Base-by-base conservation (phyloP, 2,329 filamentous ascomycete species). In the Fusarium gaditjirri region DNA sequence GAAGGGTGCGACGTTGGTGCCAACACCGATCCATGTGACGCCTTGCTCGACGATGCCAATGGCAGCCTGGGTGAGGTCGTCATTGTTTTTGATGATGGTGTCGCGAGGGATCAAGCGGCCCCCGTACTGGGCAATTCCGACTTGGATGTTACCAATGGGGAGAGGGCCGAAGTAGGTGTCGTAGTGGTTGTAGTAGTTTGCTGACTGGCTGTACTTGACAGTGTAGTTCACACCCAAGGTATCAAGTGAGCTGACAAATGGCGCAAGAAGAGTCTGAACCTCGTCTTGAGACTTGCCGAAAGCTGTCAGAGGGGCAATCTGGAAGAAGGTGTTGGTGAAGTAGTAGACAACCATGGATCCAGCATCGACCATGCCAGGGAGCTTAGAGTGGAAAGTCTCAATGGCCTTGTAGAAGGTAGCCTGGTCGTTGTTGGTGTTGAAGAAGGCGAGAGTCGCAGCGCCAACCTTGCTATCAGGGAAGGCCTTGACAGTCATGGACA, bases 331-430 rank as follows among this genome's bases (percentile, higher is more conserved):
- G 61, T 77, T 66, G 27, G 60, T 77, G 14, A 74, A 54, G 4
- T 69, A 74, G 77, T 83, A 87, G n/a, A 85, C 79, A 33, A 81
- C 77, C 79, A 84, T 86, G 36, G 81, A 81, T 11, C 87, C 87
- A 1, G 81, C 78, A 60, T 88, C 87, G 14, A 86, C 80, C 43
- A 88, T 79, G 13, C 61, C 75, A 13, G 80, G 71, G 35, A 80
- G 55, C 54, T 77, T 69, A 31, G 75, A 25, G 74, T 77, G 43
- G 72, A 86, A 89, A 17, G 80, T 78, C 4, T 79, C 78, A 25
- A 90, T 80, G 3, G 83, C 85, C 47, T 82, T 73, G 74, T 85
- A 90, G 79, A 86, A 90, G 1, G 74, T 79, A 27, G 86, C 83
- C 38, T 70, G 73, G 14, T 77, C 72, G 23, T 74, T 72, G 23